Percentiles rank a stretch among this genome's conserved stretches.
Conservation (phyloP, 129 eudicot genomes). For the Lactuca sativa region DNA sequence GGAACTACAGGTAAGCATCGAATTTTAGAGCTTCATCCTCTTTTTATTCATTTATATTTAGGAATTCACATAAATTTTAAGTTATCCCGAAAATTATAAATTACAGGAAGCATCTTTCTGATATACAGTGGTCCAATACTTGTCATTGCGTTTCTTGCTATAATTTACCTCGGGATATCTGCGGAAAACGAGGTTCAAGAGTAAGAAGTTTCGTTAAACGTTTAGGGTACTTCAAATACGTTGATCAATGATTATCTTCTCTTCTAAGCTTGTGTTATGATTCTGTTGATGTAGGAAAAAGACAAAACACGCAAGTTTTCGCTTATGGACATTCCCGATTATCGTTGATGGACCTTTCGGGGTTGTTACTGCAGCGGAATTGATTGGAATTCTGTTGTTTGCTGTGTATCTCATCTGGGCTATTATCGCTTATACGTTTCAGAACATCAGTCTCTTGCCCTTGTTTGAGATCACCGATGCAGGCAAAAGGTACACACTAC, state of each 20-base stretch:
- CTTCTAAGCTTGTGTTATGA: background rate
- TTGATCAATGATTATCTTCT: background rate
- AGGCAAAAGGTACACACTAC: slow-evolving; percentile 35
- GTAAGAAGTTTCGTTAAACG: slow-evolving; percentile 33
- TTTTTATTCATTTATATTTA: background rate
- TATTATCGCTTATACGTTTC: slow-evolving; percentile 36
- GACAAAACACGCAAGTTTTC: slow-evolving; percentile 50
- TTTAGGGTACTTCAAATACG: background rate
- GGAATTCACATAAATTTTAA: background rate
- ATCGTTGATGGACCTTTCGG: slow-evolving; percentile 88
- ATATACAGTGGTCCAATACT: slow-evolving; percentile 65
- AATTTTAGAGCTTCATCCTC: background rate
- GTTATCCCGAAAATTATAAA: background rate
- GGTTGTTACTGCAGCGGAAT: slow-evolving; percentile 88
- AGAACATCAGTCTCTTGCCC: slow-evolving; percentile 32
- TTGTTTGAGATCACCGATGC: slow-evolving; percentile 22
- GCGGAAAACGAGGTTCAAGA: slow-evolving; percentile 56
- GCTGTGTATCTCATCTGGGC: slow-evolving; percentile 64
- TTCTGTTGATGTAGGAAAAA: slow-evolving; percentile 43
- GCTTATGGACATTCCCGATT: slow-evolving; percentile 88
- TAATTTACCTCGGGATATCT: slow-evolving; percentile 44
- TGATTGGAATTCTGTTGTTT: slow-evolving; percentile 66
- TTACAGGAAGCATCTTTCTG: slow-evolving; percentile 68
- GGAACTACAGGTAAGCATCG: slow-evolving; percentile 55
- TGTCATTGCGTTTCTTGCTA: slow-evolving; percentile 61